Conservation (phyloP, 192 early-diverging fungal species). For the Rhizophagus prolifer region DNA sequence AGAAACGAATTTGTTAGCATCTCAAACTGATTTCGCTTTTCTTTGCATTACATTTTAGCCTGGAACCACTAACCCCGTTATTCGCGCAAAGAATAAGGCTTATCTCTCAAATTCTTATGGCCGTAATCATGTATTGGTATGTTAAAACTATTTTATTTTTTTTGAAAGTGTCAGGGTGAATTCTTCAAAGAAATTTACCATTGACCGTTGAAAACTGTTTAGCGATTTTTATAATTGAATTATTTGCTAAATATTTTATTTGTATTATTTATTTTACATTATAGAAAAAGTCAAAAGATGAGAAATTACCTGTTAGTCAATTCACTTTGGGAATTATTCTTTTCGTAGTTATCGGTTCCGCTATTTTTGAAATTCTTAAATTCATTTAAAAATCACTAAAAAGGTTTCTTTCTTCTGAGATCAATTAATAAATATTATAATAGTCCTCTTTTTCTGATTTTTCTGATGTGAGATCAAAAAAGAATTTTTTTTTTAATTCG, state of each 20-base stretch:
- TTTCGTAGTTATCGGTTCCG: slow-evolving; percentile 20
- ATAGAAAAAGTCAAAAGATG: slow-evolving; percentile 1
- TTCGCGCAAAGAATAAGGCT: slow-evolving; percentile 15
- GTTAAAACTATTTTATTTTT: background rate
- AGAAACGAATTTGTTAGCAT: too few relatives aligned
- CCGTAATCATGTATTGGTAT: slow-evolving; percentile 1
- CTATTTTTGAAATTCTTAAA: slow-evolving; percentile 23
- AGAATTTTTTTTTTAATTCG: too few relatives aligned
- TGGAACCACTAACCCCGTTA: slow-evolving; percentile 6
- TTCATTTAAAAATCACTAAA: background rate
- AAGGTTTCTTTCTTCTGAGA: too few relatives aligned
- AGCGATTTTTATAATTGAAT: too few relatives aligned
- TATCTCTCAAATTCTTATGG: background rate
- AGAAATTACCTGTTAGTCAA: slow-evolving; percentile 16
- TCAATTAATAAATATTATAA: too few relatives aligned
- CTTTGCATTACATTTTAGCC: background rate
- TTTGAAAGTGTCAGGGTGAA: background rate
- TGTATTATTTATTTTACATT: background rate
- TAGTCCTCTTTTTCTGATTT: too few relatives aligned
- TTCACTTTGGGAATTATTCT: slow-evolving; percentile 15
- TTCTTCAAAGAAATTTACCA: too few relatives aligned
- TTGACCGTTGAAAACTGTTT: too few relatives aligned
- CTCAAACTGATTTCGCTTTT: background rate
- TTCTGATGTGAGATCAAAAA: too few relatives aligned
- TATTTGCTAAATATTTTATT: background rate